These are phyloP conservation scores for Nothophytophthora sp. DNA, from an alignment of 352 stramenopile genomes.

Conservation along the genomic window DNA sequence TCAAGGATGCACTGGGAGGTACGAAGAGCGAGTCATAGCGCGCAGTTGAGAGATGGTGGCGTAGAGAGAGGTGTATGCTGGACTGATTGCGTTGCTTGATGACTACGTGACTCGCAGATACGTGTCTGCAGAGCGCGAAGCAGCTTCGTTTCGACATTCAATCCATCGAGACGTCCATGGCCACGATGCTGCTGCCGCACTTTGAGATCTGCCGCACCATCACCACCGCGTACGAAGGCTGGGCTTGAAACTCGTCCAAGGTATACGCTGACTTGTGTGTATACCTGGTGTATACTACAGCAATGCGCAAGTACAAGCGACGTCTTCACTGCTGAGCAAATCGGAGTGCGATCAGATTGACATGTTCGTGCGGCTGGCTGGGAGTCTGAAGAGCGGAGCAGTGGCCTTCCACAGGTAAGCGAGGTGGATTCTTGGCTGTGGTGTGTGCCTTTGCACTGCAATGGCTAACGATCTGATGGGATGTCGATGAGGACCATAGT, in stretches of 20 bases:
- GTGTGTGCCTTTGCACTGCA: too few relatives aligned
- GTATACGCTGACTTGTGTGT: not conserved
- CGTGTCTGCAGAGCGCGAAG: conserved; percentile 28
- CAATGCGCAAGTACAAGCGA: conserved; percentile 39
- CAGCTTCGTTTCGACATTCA: conserved; percentile 42
- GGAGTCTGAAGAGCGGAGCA: conserved; percentile 28
- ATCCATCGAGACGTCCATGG: conserved; percentile 48
- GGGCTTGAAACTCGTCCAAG: not conserved
- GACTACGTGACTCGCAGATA: conserved; percentile 18
- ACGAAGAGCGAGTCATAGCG: not conserved
- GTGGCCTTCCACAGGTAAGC: conserved; percentile 29
- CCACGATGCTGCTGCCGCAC: conserved; percentile 50
- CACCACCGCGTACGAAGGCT: conserved; percentile 41
- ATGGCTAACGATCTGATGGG: not conserved
- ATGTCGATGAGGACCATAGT: conserved; percentile 13
- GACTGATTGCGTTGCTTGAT: not conserved
- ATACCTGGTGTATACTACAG: conserved; percentile 14
- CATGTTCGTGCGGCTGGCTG: conserved; percentile 31
- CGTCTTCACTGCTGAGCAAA: conserved; percentile 19
- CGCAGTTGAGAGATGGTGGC: not conserved
- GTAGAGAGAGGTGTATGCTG: not conserved
- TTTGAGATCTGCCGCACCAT: conserved; percentile 62
- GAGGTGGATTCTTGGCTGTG: not conserved
- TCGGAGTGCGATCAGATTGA: conserved; percentile 29
- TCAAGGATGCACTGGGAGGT: conserved; percentile 34